phyloP scores from a whole-genome alignment of 768 basidiomycete species.

The Lyophyllum semitale region DNA sequence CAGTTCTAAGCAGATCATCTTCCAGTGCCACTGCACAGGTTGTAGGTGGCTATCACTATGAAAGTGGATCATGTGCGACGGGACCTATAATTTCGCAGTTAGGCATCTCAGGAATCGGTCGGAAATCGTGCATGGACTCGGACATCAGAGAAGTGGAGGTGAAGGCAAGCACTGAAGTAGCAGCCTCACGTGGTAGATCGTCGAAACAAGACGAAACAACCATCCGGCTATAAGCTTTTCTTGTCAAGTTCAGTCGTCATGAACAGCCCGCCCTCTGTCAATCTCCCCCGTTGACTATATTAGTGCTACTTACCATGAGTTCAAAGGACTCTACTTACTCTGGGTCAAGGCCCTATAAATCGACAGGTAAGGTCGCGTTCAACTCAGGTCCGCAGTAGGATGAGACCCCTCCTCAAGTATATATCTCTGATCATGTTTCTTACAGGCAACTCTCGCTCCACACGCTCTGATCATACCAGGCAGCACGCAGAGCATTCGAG shows the following conservation, averaged over 20 bases:
- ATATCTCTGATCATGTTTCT: conserved; percentile 9
- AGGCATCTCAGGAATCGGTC: not conserved
- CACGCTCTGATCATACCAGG: conserved; percentile 10
- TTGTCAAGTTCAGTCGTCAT: conserved; percentile 8
- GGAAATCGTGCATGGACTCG: not conserved
- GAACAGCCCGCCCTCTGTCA: conserved; percentile 7
- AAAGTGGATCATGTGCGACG: not conserved
- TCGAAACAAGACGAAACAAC: conserved; percentile 18
- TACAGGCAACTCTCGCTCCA: conserved; percentile 4
- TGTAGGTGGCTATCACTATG: not conserved
- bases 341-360: conserved; percentile 13
- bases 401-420: conserved; percentile 3
- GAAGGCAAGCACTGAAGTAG: not conserved
- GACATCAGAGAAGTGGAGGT: not conserved
- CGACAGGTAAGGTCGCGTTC: conserved; percentile 8
- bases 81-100: not conserved
- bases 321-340: conserved; percentile 12
- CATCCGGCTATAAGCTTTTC: conserved; percentile 1
- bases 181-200: not conserved
- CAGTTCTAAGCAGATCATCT: not conserved
- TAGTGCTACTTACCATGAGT: conserved; percentile 11
- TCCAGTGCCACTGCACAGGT: not conserved
- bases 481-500: conserved; percentile 13
- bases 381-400: not conserved
- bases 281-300: not conserved